Evolutionary conservation across 345 rosid genomes (phyloP).

Genomic region (Capsella bursapastoris): DNA sequence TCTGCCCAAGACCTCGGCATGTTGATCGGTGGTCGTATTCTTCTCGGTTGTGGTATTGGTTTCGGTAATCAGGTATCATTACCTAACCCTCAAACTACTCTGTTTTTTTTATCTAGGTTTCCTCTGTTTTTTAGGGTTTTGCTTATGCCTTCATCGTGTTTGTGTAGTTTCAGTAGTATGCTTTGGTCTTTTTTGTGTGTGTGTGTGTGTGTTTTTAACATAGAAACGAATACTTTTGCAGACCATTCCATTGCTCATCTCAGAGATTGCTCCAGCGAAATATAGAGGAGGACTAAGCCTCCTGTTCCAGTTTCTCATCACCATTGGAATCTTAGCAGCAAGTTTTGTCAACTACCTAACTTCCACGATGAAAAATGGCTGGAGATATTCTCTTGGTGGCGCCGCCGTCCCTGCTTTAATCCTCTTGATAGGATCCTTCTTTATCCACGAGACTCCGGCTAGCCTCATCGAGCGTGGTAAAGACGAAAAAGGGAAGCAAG

Average conservation of each 20-base stretch:
- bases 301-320: constrained; percentile 71
- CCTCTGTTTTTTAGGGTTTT: neutral
- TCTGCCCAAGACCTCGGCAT: constrained; percentile 51
- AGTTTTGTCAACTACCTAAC: constrained; percentile 54
- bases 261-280: constrained; percentile 74
- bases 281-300: constrained; percentile 72
- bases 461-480: constrained; percentile 67
- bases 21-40: constrained; percentile 65
- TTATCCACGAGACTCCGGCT: constrained; percentile 70
- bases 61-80: constrained; percentile 71
- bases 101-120: neutral
- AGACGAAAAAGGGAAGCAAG: constrained; percentile 42
- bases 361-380: constrained; percentile 52
- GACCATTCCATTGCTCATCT: constrained; percentile 80
- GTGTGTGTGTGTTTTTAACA: too few species aligned
- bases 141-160: neutral
- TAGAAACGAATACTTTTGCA: constrained; percentile 37
- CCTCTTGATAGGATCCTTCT: constrained; percentile 61
- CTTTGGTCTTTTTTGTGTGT: too few species aligned
- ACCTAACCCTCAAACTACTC: neutral
- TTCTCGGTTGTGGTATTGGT: constrained; percentile 71
- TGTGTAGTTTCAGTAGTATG: too few species aligned
- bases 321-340: constrained; percentile 66
- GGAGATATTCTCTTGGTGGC: constrained; percentile 72
- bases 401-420: constrained; percentile 64